Percentiles rank a stretch among this genome's conserved stretches.
Evolutionary conservation across 1,139 yeast genomes (phyloP).

Genomic region (Geotrichum klebahnii): DNA sequence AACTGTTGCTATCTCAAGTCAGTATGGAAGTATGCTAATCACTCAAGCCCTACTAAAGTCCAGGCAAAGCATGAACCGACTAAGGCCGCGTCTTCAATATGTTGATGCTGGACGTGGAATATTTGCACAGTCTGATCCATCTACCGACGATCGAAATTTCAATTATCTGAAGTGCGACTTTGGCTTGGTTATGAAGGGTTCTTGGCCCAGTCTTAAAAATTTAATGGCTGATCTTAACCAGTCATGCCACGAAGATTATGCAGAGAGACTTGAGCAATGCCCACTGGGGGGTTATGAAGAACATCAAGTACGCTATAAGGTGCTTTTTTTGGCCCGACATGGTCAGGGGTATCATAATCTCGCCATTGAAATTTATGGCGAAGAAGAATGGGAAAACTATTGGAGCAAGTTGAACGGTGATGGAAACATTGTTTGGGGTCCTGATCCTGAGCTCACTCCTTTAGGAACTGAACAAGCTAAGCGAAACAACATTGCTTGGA

Average conservation of each 20-base stretch:
- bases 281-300: constrained; percentile 1
- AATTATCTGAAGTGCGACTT: constrained; percentile 48
- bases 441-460: constrained; percentile 62
- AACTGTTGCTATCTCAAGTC: constrained; percentile 2
- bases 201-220: constrained; percentile 47
- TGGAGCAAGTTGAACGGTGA: constrained; percentile 57
- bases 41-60: constrained; percentile 11
- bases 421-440: constrained; percentile 60
- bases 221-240: constrained; percentile 33
- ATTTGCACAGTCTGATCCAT: constrained; percentile 49
- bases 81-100: constrained; percentile 3
- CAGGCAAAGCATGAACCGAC: background rate
- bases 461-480: constrained; percentile 53
- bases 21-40: constrained; percentile 13
- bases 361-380: constrained; percentile 56
- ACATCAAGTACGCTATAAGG: constrained; percentile 47
- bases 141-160: constrained; percentile 49
- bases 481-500: constrained; percentile 48
- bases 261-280: constrained; percentile 28
- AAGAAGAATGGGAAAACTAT: constrained; percentile 53
- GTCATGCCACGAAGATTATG: constrained; percentile 40
- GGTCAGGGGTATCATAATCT: constrained; percentile 76
- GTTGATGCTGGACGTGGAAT: constrained; percentile 39
- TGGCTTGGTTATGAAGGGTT: constrained; percentile 41
- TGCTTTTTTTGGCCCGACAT: constrained; percentile 64